A percentile compares a stretch with the other conserved stretches of the same genome.
These are phyloP conservation scores for Trichophyton verrucosum DNA, from an alignment of 2,329 filamentous ascomycete species.

Conservation along the genomic window DNA sequence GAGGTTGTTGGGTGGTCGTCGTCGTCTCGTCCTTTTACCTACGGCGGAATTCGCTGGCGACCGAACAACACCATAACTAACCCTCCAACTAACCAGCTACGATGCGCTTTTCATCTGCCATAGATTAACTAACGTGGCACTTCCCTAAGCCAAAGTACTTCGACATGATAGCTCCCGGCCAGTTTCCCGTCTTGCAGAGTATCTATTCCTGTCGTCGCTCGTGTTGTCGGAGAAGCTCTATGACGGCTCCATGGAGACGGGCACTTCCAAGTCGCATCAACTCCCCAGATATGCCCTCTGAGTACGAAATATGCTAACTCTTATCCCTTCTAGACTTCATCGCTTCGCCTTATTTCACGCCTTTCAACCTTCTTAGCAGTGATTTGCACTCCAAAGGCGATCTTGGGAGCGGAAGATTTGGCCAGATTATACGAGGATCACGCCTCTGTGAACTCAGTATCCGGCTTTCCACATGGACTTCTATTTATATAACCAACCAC, in stretches of 20 bases:
- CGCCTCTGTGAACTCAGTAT: not conserved
- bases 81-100: too few relatives aligned
- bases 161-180: too few relatives aligned
- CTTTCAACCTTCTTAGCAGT: not conserved
- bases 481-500: not conserved
- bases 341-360: not conserved
- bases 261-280: not conserved
- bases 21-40: not conserved
- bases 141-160: too few relatives aligned
- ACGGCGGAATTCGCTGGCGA: not conserved
- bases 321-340: not conserved
- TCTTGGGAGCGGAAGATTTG: not conserved
- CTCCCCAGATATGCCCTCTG: not conserved
- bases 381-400: not conserved
- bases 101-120: too few relatives aligned
- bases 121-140: too few relatives aligned
- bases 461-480: not conserved
- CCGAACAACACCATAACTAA: not conserved
- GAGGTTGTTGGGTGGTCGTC: not conserved
- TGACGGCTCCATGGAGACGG: not conserved
- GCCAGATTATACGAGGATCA: not conserved
- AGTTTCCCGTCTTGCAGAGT: too few relatives aligned
- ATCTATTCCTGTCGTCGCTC: too few relatives aligned
- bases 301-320: not conserved
- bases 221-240: too few relatives aligned